Evolutionary conservation across 371 early-diverging fungal species (phyloP).

Genomic region (Rhizopus sp.): DNA sequence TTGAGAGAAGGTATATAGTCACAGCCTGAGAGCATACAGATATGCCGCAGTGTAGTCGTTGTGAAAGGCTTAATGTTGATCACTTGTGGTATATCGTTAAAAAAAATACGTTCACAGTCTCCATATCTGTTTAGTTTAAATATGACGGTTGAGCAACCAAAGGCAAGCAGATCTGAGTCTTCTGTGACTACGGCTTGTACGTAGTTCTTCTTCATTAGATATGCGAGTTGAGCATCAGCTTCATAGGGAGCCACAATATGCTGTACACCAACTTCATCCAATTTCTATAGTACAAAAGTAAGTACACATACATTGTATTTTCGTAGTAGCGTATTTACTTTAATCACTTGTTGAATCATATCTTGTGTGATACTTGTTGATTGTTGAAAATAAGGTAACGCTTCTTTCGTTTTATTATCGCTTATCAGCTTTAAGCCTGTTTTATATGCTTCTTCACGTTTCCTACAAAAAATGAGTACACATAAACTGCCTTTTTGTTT

Average conservation of each 20-base stretch:
- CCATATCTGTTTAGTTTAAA: conserved; percentile 80
- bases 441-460: conserved; percentile 55
- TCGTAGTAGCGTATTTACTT: background rate
- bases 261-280: conserved; percentile 66
- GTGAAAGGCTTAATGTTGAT: background rate
- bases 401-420: conserved; percentile 58
- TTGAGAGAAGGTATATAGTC: conserved; percentile 87
- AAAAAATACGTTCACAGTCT: conserved; percentile 59
- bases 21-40: conserved; percentile 95
- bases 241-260: conserved; percentile 98
- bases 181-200: conserved; percentile 92
- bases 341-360: conserved; percentile 80
- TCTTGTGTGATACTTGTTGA: conserved; percentile 73
- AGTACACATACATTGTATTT: conserved; percentile 4
- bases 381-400: conserved; percentile 71
- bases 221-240: conserved; percentile 98
- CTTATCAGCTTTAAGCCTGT: conserved; percentile 51
- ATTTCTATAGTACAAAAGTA: conserved; percentile 38
- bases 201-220: conserved; percentile 69
- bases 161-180: conserved; percentile 97
- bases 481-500: background rate
- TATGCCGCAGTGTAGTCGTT: conserved; percentile 21
- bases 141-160: conserved; percentile 85
- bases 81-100: background rate
- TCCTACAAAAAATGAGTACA: conserved; percentile 27